These are phyloP conservation scores for Eutrema yunnanense DNA, from an alignment of 345 rosid genomes.

Conservation along the genomic window DNA sequence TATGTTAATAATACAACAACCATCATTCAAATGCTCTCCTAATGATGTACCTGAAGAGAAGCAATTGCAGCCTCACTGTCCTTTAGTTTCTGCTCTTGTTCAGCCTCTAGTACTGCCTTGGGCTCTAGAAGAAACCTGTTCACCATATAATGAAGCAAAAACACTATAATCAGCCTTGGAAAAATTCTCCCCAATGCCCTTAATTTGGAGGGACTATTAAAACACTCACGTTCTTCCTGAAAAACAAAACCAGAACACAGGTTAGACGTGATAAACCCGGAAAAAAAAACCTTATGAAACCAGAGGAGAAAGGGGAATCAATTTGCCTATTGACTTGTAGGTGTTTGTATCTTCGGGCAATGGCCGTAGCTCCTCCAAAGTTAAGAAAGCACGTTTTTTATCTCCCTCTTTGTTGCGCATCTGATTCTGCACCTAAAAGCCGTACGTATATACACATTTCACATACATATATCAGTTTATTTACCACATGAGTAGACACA, in stretches of 20 bases:
- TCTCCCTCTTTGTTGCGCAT: constrained; percentile 83
- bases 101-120: constrained; percentile 48
- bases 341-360: constrained; percentile 78
- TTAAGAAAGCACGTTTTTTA: constrained; percentile 83
- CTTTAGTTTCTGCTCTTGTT: constrained; percentile 82
- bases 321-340: constrained; percentile 73
- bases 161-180: constrained; percentile 12
- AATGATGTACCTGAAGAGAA: constrained; percentile 54
- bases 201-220: neutral
- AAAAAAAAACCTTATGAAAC: neutral
- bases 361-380: constrained; percentile 82
- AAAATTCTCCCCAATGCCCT: constrained; percentile 7
- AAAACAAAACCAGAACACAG: constrained; percentile 24
- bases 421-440: constrained; percentile 79
- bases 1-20: neutral
- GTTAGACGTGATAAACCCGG: neutral
- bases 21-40: neutral
- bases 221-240: constrained; percentile 95
- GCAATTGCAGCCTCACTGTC: constrained; percentile 77
- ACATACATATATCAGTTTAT: neutral
- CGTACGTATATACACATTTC: neutral
- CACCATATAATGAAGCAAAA: constrained; percentile 10
- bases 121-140: constrained; percentile 90
- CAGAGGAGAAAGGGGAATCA: neutral
- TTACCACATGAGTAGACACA: neutral